A percentile compares a stretch with the other conserved stretches of the same genome.
Evolutionary conservation across 2,329 filamentous ascomycete genomes (phyloP).

Genomic region (Trichoderma sp.): DNA sequence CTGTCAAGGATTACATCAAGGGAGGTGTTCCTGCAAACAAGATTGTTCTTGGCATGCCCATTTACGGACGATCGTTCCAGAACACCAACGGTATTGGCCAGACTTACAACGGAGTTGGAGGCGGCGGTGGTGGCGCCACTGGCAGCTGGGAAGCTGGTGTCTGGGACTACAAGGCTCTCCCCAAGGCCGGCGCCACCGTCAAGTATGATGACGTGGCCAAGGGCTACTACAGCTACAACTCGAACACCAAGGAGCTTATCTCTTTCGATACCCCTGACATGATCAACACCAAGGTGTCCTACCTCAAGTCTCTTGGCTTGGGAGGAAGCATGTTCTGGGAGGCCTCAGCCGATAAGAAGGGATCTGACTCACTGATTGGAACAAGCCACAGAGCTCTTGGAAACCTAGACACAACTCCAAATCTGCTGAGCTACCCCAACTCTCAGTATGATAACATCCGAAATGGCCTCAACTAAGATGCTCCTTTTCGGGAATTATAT

Average conservation of each 20-base stretch:
- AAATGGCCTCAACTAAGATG: constrained; percentile 26
- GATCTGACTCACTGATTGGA: constrained; percentile 57
- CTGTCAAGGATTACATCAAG: constrained; percentile 62
- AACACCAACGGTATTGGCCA: constrained; percentile 62
- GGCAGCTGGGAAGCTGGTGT: constrained; percentile 72
- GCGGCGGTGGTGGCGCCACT: constrained; percentile 20
- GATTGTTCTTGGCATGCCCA: constrained; percentile 73
- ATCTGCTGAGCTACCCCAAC: constrained; percentile 50
- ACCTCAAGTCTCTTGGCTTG: constrained; percentile 59
- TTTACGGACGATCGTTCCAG: constrained; percentile 40
- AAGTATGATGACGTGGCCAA: constrained; percentile 54
- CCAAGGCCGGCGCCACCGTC: constrained; percentile 56
- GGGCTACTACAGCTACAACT: constrained; percentile 70
- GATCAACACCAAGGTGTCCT: constrained; percentile 60
- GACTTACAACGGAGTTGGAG: constrained; percentile 60
- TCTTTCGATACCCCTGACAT: constrained; percentile 66
- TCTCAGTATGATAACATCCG: constrained; percentile 56
- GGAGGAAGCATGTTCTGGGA: constrained; percentile 89
- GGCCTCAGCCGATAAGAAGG: constrained; percentile 63
- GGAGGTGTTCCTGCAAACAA: constrained; percentile 62
- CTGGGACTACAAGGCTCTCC: constrained; percentile 79
- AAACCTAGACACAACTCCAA: constrained; percentile 44
- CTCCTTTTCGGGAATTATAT: neutral
- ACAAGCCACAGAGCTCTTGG: constrained; percentile 42
- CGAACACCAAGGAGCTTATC: constrained; percentile 57